A percentile compares a stretch with the other conserved stretches of the same genome.
phyloP scores from a whole-genome alignment of 495 filamentous ascomycete genomes.

The Geopyxis carbonaria region DNA sequence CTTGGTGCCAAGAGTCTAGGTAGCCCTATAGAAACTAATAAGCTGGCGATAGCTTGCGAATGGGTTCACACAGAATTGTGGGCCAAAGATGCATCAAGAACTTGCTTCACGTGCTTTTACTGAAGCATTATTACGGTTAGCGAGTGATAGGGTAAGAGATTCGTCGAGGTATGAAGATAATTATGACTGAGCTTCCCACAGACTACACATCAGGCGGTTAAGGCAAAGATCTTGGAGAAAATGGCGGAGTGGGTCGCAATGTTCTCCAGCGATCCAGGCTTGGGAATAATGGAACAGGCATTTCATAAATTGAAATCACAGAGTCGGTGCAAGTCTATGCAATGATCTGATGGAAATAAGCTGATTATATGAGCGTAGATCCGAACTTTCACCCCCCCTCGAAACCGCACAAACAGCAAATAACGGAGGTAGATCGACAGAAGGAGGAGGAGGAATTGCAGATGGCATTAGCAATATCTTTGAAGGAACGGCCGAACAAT shows the following conservation, averaged over 20 bases:
- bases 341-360: neutral
- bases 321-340: slow-evolving; percentile 32
- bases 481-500: slow-evolving; percentile 45
- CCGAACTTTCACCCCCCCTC: slow-evolving; percentile 83
- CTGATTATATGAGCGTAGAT: slow-evolving; percentile 37
- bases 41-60: slow-evolving; percentile 55
- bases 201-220: slow-evolving; percentile 93
- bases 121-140: slow-evolving; percentile 78
- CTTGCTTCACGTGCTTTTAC: slow-evolving; percentile 89
- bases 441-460: slow-evolving; percentile 97
- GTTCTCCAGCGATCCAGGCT: slow-evolving; percentile 76
- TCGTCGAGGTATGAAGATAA: neutral
- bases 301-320: slow-evolving; percentile 72
- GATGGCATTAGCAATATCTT: slow-evolving; percentile 80
- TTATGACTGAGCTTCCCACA: slow-evolving; percentile 20
- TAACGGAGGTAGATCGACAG: slow-evolving; percentile 75
- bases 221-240: slow-evolving; percentile 87
- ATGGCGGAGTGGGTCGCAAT: slow-evolving; percentile 94
- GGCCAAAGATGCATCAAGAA: slow-evolving; percentile 77
- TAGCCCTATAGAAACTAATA: slow-evolving; percentile 10
- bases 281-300: slow-evolving; percentile 95
- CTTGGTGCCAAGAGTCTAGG: slow-evolving; percentile 1
- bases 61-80: slow-evolving; percentile 89
- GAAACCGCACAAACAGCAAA: slow-evolving; percentile 75
- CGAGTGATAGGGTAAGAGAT: slow-evolving; percentile 52